These are phyloP conservation scores for Candida golubevii DNA, from an alignment of 805 yeast genomes.

Conservation along the genomic window DNA sequence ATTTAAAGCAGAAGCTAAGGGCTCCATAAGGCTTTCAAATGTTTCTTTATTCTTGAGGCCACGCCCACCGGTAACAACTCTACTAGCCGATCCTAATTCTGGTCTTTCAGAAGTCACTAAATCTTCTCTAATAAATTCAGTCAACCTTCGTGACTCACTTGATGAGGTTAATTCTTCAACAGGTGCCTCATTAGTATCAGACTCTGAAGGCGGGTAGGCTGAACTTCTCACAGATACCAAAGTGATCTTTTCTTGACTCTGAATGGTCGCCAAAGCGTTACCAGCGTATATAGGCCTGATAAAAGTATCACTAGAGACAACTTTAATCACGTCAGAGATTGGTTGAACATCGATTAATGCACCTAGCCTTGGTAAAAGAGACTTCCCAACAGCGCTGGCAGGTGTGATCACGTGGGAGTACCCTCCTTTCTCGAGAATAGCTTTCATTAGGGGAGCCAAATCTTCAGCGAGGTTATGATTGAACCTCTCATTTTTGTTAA, in stretches of 20 bases:
- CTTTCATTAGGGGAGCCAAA: conserved; percentile 61
- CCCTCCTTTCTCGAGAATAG: conserved; percentile 40
- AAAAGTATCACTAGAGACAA: conserved; percentile 66
- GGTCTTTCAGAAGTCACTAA: conserved; percentile 81
- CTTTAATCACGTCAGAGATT: conserved; percentile 71
- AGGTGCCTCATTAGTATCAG: conserved; percentile 30
- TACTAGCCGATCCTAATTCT: conserved; percentile 78
- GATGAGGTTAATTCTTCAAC: conserved; percentile 46
- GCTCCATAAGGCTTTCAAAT: conserved; percentile 70
- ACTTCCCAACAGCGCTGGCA: conserved; percentile 85
- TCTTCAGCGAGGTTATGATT: conserved; percentile 77
- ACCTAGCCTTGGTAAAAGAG: conserved; percentile 79
- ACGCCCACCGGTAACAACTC: conserved; percentile 89
- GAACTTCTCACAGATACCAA: conserved; percentile 80
- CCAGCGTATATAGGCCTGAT: conserved; percentile 96
- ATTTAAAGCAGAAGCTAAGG: conserved; percentile 75
- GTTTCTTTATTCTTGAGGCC: conserved; percentile 88
- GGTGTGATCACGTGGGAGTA: conserved; percentile 73
- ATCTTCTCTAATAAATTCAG: conserved; percentile 73
- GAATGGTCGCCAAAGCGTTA: conserved; percentile 81
- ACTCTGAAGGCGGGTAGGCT: conserved; percentile 55
- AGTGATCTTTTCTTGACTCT: conserved; percentile 59
- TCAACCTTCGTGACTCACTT: conserved; percentile 33
- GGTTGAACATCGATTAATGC: conserved; percentile 87
- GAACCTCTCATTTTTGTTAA: conserved; percentile 55